Percentiles rank a stretch among this genome's conserved stretches.
phyloP scores from a whole-genome alignment of 345 rosid species.

The Salix dunnii region DNA sequence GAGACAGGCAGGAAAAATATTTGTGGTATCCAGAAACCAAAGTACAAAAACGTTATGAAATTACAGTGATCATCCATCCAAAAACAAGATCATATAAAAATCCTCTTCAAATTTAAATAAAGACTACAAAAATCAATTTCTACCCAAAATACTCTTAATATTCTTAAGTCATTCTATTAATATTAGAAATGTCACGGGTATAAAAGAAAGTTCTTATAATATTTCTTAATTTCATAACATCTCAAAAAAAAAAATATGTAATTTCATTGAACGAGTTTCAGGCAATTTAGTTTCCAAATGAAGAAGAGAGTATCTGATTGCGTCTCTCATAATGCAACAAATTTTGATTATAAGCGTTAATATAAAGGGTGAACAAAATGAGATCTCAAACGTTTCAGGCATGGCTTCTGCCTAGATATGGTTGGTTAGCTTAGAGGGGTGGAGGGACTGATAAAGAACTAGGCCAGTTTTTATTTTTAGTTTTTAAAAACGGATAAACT shows the following conservation, averaged over 20 bases:
- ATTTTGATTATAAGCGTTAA: neutral
- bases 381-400: neutral
- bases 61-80: too few species aligned
- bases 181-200: too few species aligned
- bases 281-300: neutral
- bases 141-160: too few species aligned
- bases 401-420: neutral
- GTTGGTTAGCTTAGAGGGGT: neutral
- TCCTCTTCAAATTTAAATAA: too few species aligned
- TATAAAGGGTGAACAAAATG: neutral
- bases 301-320: neutral
- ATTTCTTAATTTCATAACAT: too few species aligned
- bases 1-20: neutral
- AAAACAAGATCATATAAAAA: too few species aligned
- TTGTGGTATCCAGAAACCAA: neutral
- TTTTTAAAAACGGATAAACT: neutral
- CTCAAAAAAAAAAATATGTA: too few species aligned
- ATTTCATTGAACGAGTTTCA: neutral
- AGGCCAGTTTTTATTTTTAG: neutral
- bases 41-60: too few species aligned
- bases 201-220: too few species aligned
- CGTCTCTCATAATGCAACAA: neutral
- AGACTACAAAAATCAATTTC: too few species aligned
- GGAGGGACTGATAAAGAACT: neutral
- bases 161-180: too few species aligned